Evolutionary conservation across 164 flowering plant genomes (phyloP), one percentile per base, ranked within the genome.

Genomic region (Kingdonia uniflora): DNA sequence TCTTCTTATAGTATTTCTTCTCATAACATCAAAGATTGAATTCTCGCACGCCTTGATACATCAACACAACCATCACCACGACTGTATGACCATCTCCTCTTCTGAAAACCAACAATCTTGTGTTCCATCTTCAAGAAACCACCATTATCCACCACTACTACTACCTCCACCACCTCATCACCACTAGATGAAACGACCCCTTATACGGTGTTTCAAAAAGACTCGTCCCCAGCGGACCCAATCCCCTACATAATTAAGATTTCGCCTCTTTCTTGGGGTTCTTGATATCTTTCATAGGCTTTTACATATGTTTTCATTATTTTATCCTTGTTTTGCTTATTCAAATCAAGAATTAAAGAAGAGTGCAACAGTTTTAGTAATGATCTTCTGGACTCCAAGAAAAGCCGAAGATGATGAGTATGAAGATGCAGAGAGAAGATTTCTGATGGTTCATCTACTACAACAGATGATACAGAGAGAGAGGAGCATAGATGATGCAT

Each of bases 161-260:
- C 52, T 64, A 11, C 67, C 72, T 15, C 61, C 69, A 17, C 50
- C 69, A 0, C 35, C 48, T 11, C 8, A n/a, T n/a, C n/a, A n/a
- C n/a, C n/a, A n/a, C n/a, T n/a, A 1, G 56, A 71, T 11, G 83
- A 82, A 74, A 77, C 51, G 97, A 85, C 45, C 92, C 85, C 12
- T 71, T 80, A 67, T 85, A 74, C 51, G 97, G 92, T 35, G 90
- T 76, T 1, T 84, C 81, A 62, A 89, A 89, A 68, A 61, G 97
- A 54, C 69, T 84, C 0, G 97, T 89, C n/a, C 97, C 97, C 1
- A 63, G 76, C 0, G 97, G 95, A 13, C 97, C 97, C 5, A 85
- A 85, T 71, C 97, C 97, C 14, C 80, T 89, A 64, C 97, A 89
- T 71, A 84, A 89, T 69, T 84, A 68, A 78, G 41, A 16, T 45